A percentile compares a stretch with the other conserved stretches of the same genome.
Evolutionary conservation across 768 basidiomycete genomes (phyloP).

Genomic region (Mycena albidolilacea): DNA sequence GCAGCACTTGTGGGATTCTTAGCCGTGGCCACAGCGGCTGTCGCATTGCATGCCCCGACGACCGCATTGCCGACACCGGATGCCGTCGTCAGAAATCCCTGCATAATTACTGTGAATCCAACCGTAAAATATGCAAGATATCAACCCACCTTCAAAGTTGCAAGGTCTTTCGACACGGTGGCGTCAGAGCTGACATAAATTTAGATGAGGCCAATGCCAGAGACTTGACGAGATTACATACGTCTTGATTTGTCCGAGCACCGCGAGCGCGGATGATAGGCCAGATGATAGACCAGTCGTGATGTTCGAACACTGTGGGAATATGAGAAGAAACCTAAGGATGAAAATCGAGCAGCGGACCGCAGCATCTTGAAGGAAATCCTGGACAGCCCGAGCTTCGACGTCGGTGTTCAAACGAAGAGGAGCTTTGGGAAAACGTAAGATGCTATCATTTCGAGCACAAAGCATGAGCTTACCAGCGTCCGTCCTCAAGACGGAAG

Average conservation of each 20-base stretch:
- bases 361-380: conserved; percentile 30
- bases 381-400: conserved; percentile 34
- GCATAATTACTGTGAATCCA: neutral
- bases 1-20: neutral
- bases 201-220: neutral
- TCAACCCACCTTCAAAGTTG: conserved; percentile 26
- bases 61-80: conserved; percentile 27
- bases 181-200: conserved; percentile 15
- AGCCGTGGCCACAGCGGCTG: conserved; percentile 4
- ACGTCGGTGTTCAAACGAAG: conserved; percentile 21
- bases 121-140: neutral
- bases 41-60: conserved; percentile 30
- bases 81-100: conserved; percentile 30
- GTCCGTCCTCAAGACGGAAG: conserved; percentile 34
- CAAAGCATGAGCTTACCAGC: conserved; percentile 12
- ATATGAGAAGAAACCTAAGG: neutral
- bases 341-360: conserved; percentile 1
- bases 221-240: neutral
- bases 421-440: conserved; percentile 11
- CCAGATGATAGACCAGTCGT: conserved; percentile 29
- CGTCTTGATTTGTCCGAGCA: conserved; percentile 37
- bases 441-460: neutral
- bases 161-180: conserved; percentile 30
- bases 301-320: conserved; percentile 32
- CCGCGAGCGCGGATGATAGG: conserved; percentile 30